phyloP scores from a whole-genome alignment of 441 rosid species.

The Erysimum cheiri region DNA sequence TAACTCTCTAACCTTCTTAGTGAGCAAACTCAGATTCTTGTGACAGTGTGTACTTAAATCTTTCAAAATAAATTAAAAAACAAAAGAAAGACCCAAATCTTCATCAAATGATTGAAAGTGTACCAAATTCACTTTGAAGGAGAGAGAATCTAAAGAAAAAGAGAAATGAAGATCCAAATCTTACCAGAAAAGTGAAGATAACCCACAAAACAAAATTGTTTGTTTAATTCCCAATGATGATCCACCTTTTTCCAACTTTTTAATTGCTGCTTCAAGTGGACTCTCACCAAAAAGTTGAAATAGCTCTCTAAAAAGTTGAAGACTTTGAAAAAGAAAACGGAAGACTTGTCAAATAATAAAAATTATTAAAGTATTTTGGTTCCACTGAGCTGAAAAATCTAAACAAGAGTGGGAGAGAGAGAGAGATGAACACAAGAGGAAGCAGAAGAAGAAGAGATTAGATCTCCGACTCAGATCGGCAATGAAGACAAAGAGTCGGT shows the following conservation, averaged over 20 bases:
- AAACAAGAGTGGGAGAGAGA: constrained; percentile 7
- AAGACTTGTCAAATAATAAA: constrained; percentile 29
- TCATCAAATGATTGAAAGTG: constrained; percentile 39
- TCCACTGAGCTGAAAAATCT: constrained; percentile 16
- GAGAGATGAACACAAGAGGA: constrained; percentile 9
- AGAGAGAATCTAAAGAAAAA: constrained; percentile 19
- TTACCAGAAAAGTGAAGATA: constrained; percentile 42
- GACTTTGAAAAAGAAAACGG: constrained; percentile 24
- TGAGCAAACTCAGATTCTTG: constrained; percentile 49
- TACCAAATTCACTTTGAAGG: constrained; percentile 28
- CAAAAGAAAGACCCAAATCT: constrained; percentile 21
- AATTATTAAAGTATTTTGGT: constrained; percentile 9
- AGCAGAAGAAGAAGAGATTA: constrained; percentile 33
- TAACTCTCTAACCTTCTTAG: constrained; percentile 40
- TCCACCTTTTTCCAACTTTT: constrained; percentile 38
- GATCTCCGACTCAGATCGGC: constrained; percentile 34
- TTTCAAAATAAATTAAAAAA: constrained; percentile 44
- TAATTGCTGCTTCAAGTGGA: constrained; percentile 41
- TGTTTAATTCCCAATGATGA: constrained; percentile 45
- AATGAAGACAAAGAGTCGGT: constrained; percentile 46
- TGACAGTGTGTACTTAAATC: constrained; percentile 39
- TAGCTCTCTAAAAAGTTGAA: constrained; percentile 4
- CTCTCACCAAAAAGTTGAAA: constrained; percentile 34
- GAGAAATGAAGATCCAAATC: constrained; percentile 27
- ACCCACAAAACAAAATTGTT: constrained; percentile 38